These are phyloP conservation scores for Lunularia cruciata DNA, from an alignment of 225 moss, liverwort and hornwort species.

Conservation along the genomic window DNA sequence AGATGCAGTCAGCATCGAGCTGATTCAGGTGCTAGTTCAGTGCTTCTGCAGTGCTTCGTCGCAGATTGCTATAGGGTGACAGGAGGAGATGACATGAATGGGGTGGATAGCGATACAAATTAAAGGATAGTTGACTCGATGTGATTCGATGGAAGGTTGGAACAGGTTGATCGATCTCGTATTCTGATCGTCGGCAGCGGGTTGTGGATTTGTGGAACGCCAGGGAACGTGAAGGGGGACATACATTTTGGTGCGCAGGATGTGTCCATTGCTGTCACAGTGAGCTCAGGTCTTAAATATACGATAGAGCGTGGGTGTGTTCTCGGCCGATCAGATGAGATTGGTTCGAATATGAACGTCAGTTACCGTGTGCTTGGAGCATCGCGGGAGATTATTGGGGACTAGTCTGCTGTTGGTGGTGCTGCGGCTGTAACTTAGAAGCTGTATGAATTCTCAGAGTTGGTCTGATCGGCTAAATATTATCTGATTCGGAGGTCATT, in stretches of 20 bases:
- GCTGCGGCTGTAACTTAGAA: background rate
- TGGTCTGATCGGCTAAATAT: background rate
- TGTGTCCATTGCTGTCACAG: conserved; percentile 2
- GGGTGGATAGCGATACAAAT: background rate
- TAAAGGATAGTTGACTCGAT: background rate
- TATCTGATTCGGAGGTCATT: background rate
- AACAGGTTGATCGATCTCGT: background rate
- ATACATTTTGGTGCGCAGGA: background rate
- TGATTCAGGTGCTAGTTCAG: background rate
- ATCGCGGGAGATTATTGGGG: background rate
- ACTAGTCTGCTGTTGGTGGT: background rate
- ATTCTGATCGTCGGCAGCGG: background rate
- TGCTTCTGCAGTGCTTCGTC: background rate
- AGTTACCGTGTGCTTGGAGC: background rate
- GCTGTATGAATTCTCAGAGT: conserved; percentile 2
- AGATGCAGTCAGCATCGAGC: background rate
- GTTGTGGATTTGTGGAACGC: background rate
- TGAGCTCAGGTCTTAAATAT: background rate
- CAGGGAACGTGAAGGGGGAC: no score
- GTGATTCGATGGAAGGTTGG: background rate
- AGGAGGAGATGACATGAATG: background rate
- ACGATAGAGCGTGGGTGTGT: background rate
- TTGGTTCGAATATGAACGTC: background rate
- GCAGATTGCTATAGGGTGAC: background rate
- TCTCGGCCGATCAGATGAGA: background rate